A percentile compares a stretch with the other conserved stretches of the same genome.
Conservation (phyloP, 2,329 filamentous ascomycete genomes). For the Epichloe coenophiala region DNA sequence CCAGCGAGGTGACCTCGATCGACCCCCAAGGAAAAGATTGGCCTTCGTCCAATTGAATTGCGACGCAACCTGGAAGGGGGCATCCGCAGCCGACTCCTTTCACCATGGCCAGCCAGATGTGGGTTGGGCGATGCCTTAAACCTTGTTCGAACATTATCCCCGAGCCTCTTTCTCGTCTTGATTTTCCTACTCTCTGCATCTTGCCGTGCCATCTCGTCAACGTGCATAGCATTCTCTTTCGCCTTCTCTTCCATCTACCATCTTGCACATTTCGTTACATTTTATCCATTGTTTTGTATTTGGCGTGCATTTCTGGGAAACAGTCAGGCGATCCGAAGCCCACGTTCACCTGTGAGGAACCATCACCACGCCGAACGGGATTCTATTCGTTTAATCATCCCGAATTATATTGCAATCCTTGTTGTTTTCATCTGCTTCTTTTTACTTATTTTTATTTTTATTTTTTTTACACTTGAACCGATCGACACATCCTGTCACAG, state of each 20-base stretch:
- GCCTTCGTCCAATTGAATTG: conserved; percentile 1
- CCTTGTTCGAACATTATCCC: background rate
- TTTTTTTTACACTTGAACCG: background rate
- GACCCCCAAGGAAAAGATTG: background rate
- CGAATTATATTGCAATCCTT: background rate
- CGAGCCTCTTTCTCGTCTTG: background rate
- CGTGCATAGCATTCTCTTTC: background rate
- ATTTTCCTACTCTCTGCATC: background rate
- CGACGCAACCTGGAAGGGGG: background rate
- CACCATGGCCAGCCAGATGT: background rate
- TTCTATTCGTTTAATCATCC: background rate
- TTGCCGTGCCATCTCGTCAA: background rate
- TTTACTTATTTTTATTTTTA: conserved; percentile 1
- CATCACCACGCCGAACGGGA: background rate
- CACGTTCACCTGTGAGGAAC: background rate
- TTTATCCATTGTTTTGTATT: background rate
- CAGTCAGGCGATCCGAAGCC: background rate
- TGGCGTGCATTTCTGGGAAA: background rate
- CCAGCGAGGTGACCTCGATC: background rate
- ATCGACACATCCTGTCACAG: background rate
- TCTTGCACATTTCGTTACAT: background rate
- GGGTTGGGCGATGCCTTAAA: background rate
- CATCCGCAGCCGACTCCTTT: background rate
- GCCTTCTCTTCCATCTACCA: background rate
- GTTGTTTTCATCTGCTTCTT: conserved; percentile 3